These are phyloP conservation scores for Candida neerlandica DNA, from an alignment of 1,139 yeast species.

Conservation along the genomic window DNA sequence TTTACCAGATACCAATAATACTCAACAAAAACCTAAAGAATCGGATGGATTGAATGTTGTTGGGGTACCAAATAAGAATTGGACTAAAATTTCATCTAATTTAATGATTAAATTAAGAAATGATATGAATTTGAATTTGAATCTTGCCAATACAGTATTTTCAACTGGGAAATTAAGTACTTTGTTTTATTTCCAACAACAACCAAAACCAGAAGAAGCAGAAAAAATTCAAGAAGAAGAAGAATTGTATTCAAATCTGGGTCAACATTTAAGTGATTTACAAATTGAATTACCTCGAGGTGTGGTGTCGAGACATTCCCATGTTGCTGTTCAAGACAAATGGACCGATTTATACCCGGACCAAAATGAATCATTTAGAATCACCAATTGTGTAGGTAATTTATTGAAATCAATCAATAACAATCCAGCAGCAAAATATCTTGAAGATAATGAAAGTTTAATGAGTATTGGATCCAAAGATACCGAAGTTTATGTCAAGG, in stretches of 20 bases:
- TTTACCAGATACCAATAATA: constrained; percentile 29
- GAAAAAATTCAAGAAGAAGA: background rate
- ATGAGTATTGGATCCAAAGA: constrained; percentile 49
- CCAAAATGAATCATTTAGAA: constrained; percentile 22
- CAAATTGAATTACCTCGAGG: constrained; percentile 27
- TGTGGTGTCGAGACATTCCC: constrained; percentile 21
- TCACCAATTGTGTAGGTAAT: constrained; percentile 53
- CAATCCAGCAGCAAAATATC: constrained; percentile 52
- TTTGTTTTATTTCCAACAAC: constrained; percentile 29
- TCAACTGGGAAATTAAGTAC: constrained; percentile 40
- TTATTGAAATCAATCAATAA: constrained; percentile 51
- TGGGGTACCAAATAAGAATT: constrained; percentile 34
- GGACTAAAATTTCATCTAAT: constrained; percentile 36
- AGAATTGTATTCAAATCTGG: constrained; percentile 18
- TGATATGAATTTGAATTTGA: constrained; percentile 23
- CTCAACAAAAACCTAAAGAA: constrained; percentile 24
- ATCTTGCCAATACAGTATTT: constrained; percentile 46
- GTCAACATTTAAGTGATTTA: constrained; percentile 36
- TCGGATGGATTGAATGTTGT: constrained; percentile 40
- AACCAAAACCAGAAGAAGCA: too few species aligned
- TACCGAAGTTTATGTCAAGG: constrained; percentile 49
- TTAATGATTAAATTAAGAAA: constrained; percentile 25
- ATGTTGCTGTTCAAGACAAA: constrained; percentile 23
- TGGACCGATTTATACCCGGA: constrained; percentile 36
- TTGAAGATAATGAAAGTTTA: constrained; percentile 45